These are phyloP conservation scores for Pythium rhizo-oryzae DNA, from an alignment of 352 stramenopile genomes.

Conservation along the genomic window DNA sequence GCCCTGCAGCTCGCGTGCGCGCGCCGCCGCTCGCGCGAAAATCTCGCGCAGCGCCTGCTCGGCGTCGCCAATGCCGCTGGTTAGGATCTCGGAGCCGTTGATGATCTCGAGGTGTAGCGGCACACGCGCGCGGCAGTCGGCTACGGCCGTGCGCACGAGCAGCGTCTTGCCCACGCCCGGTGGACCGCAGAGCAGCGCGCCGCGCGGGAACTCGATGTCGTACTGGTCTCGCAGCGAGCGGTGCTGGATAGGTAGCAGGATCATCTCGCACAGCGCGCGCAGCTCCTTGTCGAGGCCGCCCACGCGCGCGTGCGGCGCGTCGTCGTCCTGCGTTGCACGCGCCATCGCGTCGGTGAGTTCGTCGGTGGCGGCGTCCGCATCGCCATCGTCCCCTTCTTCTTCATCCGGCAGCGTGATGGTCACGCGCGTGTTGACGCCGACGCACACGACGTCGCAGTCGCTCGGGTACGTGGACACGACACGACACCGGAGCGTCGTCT, in stretches of 20 bases:
- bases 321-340: neutral
- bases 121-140: slow-evolving; percentile 52
- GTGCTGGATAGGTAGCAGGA: slow-evolving; percentile 58
- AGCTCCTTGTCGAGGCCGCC: slow-evolving; percentile 75
- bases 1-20: slow-evolving; percentile 33
- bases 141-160: slow-evolving; percentile 67
- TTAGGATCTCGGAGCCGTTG: slow-evolving; percentile 85
- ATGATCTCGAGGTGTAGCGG: slow-evolving; percentile 66
- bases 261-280: slow-evolving; percentile 61
- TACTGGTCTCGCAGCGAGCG: slow-evolving; percentile 33
- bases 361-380: neutral
- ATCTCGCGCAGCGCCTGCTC: slow-evolving; percentile 63
- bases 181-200: slow-evolving; percentile 70
- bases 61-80: slow-evolving; percentile 67
- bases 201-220: slow-evolving; percentile 69
- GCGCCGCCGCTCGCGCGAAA: slow-evolving; percentile 47
- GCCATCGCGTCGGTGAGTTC: neutral
- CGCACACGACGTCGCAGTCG: slow-evolving; percentile 22
- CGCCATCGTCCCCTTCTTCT: neutral
- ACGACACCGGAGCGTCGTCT: neutral
- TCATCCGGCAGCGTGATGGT: slow-evolving; percentile 44
- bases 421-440: slow-evolving; percentile 53
- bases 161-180: slow-evolving; percentile 85
- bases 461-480: slow-evolving; percentile 30
- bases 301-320: slow-evolving; percentile 18